Conservation (phyloP, 169 alveolate species). For the Plasmodium yoelii region DNA sequence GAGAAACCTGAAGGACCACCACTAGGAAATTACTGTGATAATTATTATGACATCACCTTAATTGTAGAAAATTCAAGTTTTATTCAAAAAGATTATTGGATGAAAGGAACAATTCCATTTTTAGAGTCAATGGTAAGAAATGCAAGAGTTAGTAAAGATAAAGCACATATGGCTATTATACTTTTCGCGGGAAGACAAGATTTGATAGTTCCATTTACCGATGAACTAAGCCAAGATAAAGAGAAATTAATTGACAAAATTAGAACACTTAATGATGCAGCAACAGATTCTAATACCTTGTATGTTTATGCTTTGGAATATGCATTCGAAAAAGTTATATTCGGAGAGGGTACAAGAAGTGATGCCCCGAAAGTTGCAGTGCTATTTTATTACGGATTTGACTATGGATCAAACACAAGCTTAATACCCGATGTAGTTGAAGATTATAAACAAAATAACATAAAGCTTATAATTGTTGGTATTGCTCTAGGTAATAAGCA, state of each 20-base stretch:
- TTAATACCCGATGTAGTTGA: conserved; percentile 66
- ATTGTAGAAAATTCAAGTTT: conserved; percentile 61
- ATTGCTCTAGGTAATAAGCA: conserved; percentile 45
- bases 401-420: conserved; percentile 61
- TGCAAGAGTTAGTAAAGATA: conserved; percentile 59
- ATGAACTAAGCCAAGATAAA: conserved; percentile 67
- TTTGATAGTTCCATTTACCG: conserved; percentile 64
- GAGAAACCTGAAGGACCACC: not conserved
- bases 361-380: conserved; percentile 73
- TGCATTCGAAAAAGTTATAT: conserved; percentile 56
- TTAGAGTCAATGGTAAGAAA: conserved; percentile 70
- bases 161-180: conserved; percentile 65
- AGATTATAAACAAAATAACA: conserved; percentile 32
- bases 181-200: conserved; percentile 30
- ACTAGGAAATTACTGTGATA: conserved; percentile 51
- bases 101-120: conserved; percentile 67
- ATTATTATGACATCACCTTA: conserved; percentile 63
- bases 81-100: conserved; percentile 69
- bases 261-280: conserved; percentile 35
- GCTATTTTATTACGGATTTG: conserved; percentile 68
- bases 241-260: conserved; percentile 49
- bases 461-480: conserved; percentile 65
- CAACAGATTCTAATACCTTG: conserved; percentile 17
- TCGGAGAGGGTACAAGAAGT: conserved; percentile 57
- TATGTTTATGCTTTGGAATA: conserved; percentile 61